phyloP scores from a whole-genome alignment of 2,329 filamentous ascomycete genomes.

The Graphium sp. region DNA sequence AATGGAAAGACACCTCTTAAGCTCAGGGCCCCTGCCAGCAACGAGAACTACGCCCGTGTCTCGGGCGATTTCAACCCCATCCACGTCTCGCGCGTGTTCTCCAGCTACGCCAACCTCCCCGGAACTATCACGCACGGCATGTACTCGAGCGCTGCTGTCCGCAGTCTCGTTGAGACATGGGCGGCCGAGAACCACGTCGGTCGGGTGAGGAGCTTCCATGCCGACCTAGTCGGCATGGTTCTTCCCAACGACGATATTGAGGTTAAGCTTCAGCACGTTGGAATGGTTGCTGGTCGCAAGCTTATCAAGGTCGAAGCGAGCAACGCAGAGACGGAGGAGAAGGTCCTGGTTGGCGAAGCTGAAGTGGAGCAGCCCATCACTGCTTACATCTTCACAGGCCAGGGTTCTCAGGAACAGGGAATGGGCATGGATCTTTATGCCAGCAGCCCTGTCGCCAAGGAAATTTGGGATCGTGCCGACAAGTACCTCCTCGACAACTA shows the following conservation, averaged over 20 bases:
- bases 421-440: slow-evolving; percentile 99
- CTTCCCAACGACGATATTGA: slow-evolving; percentile 89
- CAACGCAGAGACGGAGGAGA: slow-evolving; percentile 92
- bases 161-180: slow-evolving; percentile 95
- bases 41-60: slow-evolving; percentile 94
- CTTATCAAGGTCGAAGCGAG: slow-evolving; percentile 97
- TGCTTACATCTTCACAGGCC: slow-evolving; percentile 93
- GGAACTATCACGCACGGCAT: slow-evolving; percentile 98
- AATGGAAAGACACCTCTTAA: slow-evolving; percentile 81
- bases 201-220: slow-evolving; percentile 93
- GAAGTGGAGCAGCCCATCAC: slow-evolving; percentile 96
- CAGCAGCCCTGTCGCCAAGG: slow-evolving; percentile 84
- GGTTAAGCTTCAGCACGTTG: slow-evolving; percentile 88
- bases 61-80: slow-evolving; percentile 99
- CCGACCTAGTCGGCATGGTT: slow-evolving; percentile 95
- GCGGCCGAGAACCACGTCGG: slow-evolving; percentile 97
- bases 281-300: slow-evolving; percentile 96
- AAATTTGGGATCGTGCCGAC: slow-evolving; percentile 95
- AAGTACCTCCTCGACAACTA: slow-evolving; percentile 98
- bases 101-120: slow-evolving; percentile 84
- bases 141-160: slow-evolving; percentile 95
- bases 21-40: slow-evolving; percentile 82
- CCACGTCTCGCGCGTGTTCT: slow-evolving; percentile 93
- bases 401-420: slow-evolving; percentile 95
- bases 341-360: slow-evolving; percentile 85